phyloP scores from a whole-genome alignment of 352 stramenopile species.

The Globisporangium echinulatum region DNA sequence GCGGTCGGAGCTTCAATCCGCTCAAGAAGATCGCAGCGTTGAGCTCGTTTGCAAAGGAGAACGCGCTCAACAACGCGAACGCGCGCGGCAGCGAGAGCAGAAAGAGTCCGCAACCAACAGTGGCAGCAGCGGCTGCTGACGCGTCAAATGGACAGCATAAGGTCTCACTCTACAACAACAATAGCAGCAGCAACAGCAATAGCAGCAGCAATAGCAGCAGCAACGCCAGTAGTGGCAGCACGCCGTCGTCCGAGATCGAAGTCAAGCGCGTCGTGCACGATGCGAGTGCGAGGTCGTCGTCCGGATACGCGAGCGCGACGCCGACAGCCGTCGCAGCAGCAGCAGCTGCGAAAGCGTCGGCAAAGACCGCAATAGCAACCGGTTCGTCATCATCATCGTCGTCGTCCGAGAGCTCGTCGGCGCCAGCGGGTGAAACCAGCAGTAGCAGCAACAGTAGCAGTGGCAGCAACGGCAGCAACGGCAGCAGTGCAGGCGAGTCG shows the following conservation, averaged over 20 bases:
- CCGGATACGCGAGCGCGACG: conserved; percentile 7
- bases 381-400: neutral
- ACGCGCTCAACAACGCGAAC: conserved; percentile 31
- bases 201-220: conserved; percentile 12
- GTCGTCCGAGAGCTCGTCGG: neutral
- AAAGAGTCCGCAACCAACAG: conserved; percentile 17
- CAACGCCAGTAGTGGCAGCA: conserved; percentile 1
- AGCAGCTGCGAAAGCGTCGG: conserved; percentile 5
- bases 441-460: neutral
- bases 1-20: conserved; percentile 42
- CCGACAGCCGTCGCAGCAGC: conserved; percentile 4
- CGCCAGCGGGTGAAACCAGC: neutral
- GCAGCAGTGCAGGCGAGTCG: neutral
- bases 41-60: conserved; percentile 39
- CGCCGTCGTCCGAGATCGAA: conserved; percentile 21
- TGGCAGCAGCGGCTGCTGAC: conserved; percentile 4
- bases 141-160: conserved; percentile 4
- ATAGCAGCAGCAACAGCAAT: neutral
- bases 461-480: neutral
- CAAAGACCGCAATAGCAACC: neutral
- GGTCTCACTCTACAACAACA: neutral
- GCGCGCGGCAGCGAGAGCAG: conserved; percentile 10
- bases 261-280: conserved; percentile 31
- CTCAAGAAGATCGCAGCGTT: conserved; percentile 58
- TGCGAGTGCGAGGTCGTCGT: conserved; percentile 1